A percentile compares a stretch with the other conserved stretches of the same genome.
Evolutionary conservation across 306 rosid genomes (phyloP).

Genomic region (Acacia acuminata): DNA sequence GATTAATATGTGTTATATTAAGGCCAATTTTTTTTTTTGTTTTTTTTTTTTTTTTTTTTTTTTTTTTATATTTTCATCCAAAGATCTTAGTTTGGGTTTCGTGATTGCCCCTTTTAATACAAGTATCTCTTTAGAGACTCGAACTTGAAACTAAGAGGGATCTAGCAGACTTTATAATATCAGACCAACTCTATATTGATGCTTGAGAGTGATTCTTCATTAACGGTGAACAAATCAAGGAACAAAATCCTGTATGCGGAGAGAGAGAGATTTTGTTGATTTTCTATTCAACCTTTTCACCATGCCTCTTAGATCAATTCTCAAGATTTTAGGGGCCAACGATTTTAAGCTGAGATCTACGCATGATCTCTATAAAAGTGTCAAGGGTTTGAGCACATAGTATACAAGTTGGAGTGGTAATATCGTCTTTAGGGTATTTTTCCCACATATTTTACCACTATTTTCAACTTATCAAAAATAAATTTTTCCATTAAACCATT

Average conservation of each 20-base stretch:
- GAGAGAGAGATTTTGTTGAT: conserved; percentile 6
- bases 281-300: conserved; percentile 21
- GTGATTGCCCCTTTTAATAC: too few species aligned
- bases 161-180: too few species aligned
- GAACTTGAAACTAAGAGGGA: too few species aligned
- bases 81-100: background rate
- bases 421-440: background rate
- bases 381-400: background rate
- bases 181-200: too few species aligned
- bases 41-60: too few species aligned
- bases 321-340: background rate
- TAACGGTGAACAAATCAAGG: background rate
- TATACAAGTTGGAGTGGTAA: background rate
- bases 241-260: conserved; percentile 13
- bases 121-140: too few species aligned
- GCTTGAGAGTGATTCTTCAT: background rate
- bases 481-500: too few species aligned
- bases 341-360: background rate
- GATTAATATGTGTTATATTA: background rate
- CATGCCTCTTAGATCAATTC: conserved; percentile 6
- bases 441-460: too few species aligned
- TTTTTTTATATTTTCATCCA: too few species aligned
- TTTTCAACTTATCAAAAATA: too few species aligned
- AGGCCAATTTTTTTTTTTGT: too few species aligned
- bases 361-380: conserved; percentile 15